These are phyloP conservation scores for Salix viminalis DNA, from an alignment of 345 rosid species.

Conservation along the genomic window DNA sequence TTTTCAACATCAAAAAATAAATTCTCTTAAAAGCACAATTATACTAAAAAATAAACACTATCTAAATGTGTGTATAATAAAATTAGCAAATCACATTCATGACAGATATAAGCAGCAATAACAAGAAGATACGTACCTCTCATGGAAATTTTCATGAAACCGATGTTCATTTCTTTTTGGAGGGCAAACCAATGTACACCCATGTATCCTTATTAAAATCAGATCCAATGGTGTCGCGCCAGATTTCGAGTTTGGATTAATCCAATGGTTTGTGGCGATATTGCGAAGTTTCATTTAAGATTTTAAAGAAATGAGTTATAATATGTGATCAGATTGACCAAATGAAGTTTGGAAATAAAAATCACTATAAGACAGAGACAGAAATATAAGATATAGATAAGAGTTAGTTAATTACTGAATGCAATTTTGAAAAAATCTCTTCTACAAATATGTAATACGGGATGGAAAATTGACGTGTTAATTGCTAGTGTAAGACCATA, in stretches of 20 bases:
- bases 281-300: background rate
- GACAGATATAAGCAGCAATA: slow-evolving; percentile 15
- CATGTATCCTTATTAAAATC: background rate
- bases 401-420: background rate
- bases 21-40: no score
- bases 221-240: slow-evolving; percentile 4
- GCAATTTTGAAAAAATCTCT: background rate
- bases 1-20: no score
- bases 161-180: background rate
- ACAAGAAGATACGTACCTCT: background rate
- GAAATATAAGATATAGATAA: background rate
- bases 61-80: background rate
- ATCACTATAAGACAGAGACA: background rate
- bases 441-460: background rate
- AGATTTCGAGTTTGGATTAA: background rate
- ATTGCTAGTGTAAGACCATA: background rate
- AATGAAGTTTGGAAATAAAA: background rate
- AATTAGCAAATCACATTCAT: slow-evolving; percentile 1
- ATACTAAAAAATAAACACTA: no score
- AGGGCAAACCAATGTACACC: background rate
- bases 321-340: background rate
- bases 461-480: background rate
- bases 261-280: no score
- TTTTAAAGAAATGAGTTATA: background rate
- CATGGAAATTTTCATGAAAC: background rate